These are phyloP conservation scores for Saturnispora serradocipensis DNA, from an alignment of 805 yeast genomes.

Conservation along the genomic window DNA sequence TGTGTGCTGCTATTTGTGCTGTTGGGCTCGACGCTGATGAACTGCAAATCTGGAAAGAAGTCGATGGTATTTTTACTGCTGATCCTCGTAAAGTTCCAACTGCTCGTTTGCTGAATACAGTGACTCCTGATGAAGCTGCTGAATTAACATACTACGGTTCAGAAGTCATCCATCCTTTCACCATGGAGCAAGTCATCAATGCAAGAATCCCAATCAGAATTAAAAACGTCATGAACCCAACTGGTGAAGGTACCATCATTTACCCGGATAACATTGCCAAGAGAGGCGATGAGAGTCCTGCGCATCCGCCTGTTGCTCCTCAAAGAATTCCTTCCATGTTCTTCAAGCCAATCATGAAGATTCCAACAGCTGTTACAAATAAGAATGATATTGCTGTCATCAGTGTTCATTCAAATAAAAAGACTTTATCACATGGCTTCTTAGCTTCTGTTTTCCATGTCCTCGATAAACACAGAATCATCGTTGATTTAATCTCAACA, in stretches of 20 bases:
- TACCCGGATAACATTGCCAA: constrained; percentile 85
- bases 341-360: constrained; percentile 38
- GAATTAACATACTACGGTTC: constrained; percentile 96
- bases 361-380: constrained; percentile 94
- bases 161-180: constrained; percentile 97
- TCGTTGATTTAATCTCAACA: constrained; percentile 92
- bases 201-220: constrained; percentile 95
- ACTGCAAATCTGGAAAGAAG: constrained; percentile 97
- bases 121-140: constrained; percentile 98
- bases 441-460: constrained; percentile 83
- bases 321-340: constrained; percentile 35
- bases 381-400: constrained; percentile 87
- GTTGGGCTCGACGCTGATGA: constrained; percentile 91
- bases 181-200: constrained; percentile 97
- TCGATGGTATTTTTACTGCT: constrained; percentile 97
- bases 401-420: constrained; percentile 89
- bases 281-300: constrained; percentile 84
- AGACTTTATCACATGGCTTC: constrained; percentile 89
- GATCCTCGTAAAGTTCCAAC: constrained; percentile 93
- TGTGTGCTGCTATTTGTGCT: constrained; percentile 94
- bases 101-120: constrained; percentile 76
- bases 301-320: constrained; percentile 83
- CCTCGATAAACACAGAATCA: constrained; percentile 73
- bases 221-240: constrained; percentile 90
- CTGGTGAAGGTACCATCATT: constrained; percentile 87